These are phyloP conservation scores for Parietaria judaica DNA, from an alignment of 306 rosid species.

Conservation along the genomic window DNA sequence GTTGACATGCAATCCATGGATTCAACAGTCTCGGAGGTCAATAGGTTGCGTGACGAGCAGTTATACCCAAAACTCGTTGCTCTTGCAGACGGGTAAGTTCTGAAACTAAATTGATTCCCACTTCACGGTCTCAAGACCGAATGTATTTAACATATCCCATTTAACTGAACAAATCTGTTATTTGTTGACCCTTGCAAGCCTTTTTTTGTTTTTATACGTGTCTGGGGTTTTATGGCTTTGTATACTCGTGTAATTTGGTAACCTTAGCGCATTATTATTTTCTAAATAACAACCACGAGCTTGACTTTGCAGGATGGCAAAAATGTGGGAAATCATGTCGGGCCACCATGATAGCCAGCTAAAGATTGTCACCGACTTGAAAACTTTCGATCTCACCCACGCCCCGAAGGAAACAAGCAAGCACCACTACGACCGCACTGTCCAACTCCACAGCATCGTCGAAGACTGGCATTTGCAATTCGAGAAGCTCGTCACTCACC, in stretches of 20 bases:
- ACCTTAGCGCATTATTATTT: background rate
- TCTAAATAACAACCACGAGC: slow-evolving; percentile 6
- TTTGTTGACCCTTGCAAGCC: background rate
- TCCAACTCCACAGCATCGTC: slow-evolving; percentile 51
- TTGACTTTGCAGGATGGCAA: slow-evolving; percentile 51
- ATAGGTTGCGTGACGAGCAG: slow-evolving; percentile 66
- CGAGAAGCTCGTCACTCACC: slow-evolving; percentile 62
- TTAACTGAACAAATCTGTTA: background rate
- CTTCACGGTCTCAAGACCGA: too few species aligned
- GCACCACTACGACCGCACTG: slow-evolving; percentile 56
- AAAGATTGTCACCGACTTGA: slow-evolving; percentile 43
- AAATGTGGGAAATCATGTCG: slow-evolving; percentile 69
- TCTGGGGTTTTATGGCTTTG: background rate
- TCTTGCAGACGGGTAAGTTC: slow-evolving; percentile 60
- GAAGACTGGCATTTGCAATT: slow-evolving; percentile 57
- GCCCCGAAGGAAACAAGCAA: slow-evolving; percentile 62
- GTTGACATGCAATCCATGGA: slow-evolving; percentile 95
- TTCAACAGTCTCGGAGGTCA: slow-evolving; percentile 75
- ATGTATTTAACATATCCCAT: too few species aligned
- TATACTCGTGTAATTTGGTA: background rate
- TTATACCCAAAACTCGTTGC: slow-evolving; percentile 68
- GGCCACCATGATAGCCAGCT: slow-evolving; percentile 52
- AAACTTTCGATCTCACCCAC: slow-evolving; percentile 47
- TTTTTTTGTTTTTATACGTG: too few species aligned
- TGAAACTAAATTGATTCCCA: background rate